Evolutionary conservation across 306 rosid genomes (phyloP), one percentile per base, ranked within the genome.

Genomic region (Casuarina glauca): DNA sequence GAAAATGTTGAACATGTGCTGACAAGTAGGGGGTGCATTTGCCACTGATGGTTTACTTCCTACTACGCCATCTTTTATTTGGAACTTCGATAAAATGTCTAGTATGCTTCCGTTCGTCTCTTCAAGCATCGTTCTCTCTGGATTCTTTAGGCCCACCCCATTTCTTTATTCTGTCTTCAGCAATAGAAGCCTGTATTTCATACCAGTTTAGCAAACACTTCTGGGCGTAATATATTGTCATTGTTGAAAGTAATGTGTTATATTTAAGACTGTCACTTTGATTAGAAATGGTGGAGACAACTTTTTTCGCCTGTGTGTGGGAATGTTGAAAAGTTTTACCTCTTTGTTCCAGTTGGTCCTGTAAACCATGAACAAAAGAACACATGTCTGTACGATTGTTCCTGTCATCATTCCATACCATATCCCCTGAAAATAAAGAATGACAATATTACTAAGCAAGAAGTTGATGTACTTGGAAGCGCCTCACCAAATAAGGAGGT

Each of bases 361-460:
- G 44, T 81, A 86, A 36, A 94, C 62, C 82, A 94, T 86, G 38
- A 58, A 41, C 80, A 83, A 81, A 19, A 94, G 86, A 15, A 91
- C 86, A 68, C 77, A 45, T 12, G 96, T 94, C 72, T 94, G 98
- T 10, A 92, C 9, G 41, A 94, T 9, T 4, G 94, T 92, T 72
- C 97, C 97, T 0, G 32, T 0, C 48, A 92, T 38, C 96, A 94
- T 92, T 19, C 97, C 94, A 0, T 9, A 74, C 95, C 98, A 92
- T 11, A 90, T 94, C 6, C 97, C 97, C 97, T 94, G 79, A 20
- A 81, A 77, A 78, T 79, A 0, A 20, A 36, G 13, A 26, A 45
- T 0, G 10, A 43, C 4, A 68, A 2, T 26, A 26, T 26, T 7
- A 58, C 36, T 3, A 26, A 58, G 32, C 10, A 20, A 9, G 5